Evolutionary conservation across 1,284 basidiomycete species (phyloP).

Genomic region (Kwoniella shivajii): DNA sequence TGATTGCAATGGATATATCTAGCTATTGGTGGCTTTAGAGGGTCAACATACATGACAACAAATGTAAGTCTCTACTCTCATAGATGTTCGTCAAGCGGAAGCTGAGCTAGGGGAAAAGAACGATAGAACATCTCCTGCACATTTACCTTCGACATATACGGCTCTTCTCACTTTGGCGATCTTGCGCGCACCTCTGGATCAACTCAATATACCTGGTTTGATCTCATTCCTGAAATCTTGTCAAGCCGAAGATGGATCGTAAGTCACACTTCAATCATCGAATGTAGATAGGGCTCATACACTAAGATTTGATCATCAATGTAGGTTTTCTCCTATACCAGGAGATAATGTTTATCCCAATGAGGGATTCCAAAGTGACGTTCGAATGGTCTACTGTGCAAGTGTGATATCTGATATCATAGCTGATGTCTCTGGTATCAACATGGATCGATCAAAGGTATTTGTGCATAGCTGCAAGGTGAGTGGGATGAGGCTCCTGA

Average conservation of each 20-base stretch:
- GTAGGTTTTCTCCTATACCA: slow-evolving; percentile 76
- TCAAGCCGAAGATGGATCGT: slow-evolving; percentile 82
- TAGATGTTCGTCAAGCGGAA: background rate
- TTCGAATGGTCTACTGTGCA: slow-evolving; percentile 83
- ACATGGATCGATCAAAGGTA: slow-evolving; percentile 62
- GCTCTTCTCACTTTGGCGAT: slow-evolving; percentile 77
- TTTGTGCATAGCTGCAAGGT: slow-evolving; percentile 75
- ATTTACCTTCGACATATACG: slow-evolving; percentile 92
- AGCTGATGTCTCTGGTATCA: slow-evolving; percentile 73
- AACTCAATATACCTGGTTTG: slow-evolving; percentile 67
- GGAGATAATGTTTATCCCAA: slow-evolving; percentile 59
- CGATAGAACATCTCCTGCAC: slow-evolving; percentile 65
- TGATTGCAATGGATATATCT: slow-evolving; percentile 26
- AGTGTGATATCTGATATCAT: slow-evolving; percentile 74
- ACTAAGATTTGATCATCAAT: background rate
- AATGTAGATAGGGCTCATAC: background rate
- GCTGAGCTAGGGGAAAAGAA: slow-evolving; percentile 32
- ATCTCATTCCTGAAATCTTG: slow-evolving; percentile 67
- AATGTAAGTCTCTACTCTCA: slow-evolving; percentile 30
- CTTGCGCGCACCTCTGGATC: slow-evolving; percentile 74
- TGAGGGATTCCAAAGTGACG: slow-evolving; percentile 49
- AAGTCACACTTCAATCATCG: slow-evolving; percentile 19
- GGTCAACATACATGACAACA: slow-evolving; percentile 67
- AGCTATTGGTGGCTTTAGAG: slow-evolving; percentile 72
- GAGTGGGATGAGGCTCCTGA: no score